Base-by-base conservation (phyloP, 2,329 filamentous ascomycete genomes). In the Pseudocercospora musae region DNA sequence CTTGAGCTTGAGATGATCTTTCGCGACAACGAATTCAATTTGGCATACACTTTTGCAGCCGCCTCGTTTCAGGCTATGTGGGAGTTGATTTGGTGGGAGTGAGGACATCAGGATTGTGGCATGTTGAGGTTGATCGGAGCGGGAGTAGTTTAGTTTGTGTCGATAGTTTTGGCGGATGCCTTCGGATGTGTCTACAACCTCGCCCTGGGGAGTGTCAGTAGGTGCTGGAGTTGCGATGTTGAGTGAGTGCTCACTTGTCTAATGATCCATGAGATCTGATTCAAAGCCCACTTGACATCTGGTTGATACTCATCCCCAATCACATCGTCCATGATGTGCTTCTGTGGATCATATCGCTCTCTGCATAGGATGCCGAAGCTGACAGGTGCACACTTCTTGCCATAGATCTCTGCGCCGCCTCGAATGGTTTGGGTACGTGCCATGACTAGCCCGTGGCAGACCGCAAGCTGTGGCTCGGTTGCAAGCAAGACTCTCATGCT, bases 401-500 rank as follows among this genome's bases (percentile, higher is more conserved):
- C 42, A 46, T 21, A 57, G 7, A 57, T 44, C 20, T 57, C 55
- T 4, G 44, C 4, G 1, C 25, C 44, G 7, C 44, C 48, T n/a
- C 53, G 29, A 4, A 60, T 44, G 3, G 40, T 42, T 33, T 64
- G 58, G 1, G 56, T 57, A 18, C 62, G 29, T 9, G 62, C 37
- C 40, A 66, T 56, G 1, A 66, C 62, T 2, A 66, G 60, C 2
- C 64, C 62, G 33, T 65, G 57, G n/a, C 25, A n/a, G 33, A 65
- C 54, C 21, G 56, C 57, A 23, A 63, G 37, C 55, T 64, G 59
- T 33, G 57, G 62, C 18, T 62, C 57, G 4, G 44, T 48, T 9
- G 75, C 73, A 15, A 77, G 71, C 3, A 75, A 69, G 0, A 78
- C 70, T 21, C 59, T 66, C 20, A 76, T 69, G 1, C 62, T 66